These are phyloP conservation scores for Hydnum rufescens DNA, from an alignment of 768 basidiomycete genomes.

Conservation along the genomic window DNA sequence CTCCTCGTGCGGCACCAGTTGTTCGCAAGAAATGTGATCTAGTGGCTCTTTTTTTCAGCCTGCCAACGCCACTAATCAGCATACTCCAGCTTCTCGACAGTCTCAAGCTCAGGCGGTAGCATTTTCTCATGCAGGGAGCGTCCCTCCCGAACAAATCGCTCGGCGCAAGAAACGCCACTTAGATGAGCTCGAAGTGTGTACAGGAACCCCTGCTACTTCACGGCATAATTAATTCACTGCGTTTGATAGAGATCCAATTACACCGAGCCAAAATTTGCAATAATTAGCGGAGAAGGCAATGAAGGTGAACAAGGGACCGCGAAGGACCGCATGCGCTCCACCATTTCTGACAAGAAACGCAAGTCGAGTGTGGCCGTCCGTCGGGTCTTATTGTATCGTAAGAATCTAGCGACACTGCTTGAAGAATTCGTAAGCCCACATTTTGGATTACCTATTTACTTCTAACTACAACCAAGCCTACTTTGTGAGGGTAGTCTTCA, in stretches of 20 bases:
- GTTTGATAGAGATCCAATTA: constrained; percentile 51
- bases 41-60: too few relatives aligned
- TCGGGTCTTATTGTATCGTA: constrained; percentile 63
- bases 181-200: constrained; percentile 60
- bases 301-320: constrained; percentile 27
- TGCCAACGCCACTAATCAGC: too few relatives aligned
- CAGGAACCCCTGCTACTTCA: constrained; percentile 6
- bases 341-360: constrained; percentile 70
- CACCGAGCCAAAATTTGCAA: constrained; percentile 30
- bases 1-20: too few relatives aligned
- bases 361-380: constrained; percentile 69
- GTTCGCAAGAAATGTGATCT: too few relatives aligned
- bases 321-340: constrained; percentile 54
- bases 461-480: neutral
- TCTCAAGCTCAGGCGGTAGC: neutral
- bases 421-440: constrained; percentile 53
- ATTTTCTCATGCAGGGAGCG: neutral
- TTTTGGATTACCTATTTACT: too few relatives aligned
- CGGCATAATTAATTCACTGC: constrained; percentile 10
- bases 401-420: constrained; percentile 49
- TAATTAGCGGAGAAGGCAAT: constrained; percentile 15
- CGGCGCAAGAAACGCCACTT: constrained; percentile 61
- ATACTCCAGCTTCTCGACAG: neutral
- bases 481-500: neutral
- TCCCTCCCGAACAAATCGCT: constrained; percentile 37